Conservation (phyloP, 352 stramenopile species). For the Globisporangium uncinulatum region DNA sequence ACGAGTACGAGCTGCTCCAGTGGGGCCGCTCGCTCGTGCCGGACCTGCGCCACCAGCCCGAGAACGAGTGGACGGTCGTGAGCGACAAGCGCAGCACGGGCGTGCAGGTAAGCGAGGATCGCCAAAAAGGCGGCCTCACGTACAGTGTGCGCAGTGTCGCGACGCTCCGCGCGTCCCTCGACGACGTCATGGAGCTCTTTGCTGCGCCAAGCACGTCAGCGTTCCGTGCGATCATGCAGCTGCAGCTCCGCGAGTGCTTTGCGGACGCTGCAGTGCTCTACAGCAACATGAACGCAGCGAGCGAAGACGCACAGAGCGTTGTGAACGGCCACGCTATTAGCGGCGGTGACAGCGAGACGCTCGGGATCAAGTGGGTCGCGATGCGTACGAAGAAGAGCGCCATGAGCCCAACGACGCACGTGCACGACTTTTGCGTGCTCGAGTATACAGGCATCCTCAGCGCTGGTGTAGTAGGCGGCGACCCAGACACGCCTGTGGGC, state of each 20-base stretch:
- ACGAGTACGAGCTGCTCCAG: constrained; percentile 66
- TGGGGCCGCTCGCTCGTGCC: constrained; percentile 71
- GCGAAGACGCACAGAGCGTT: too few relatives aligned
- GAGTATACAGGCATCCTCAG: constrained; percentile 71
- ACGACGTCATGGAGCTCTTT: constrained; percentile 82
- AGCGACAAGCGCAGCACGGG: constrained; percentile 52
- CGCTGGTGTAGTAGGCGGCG: constrained; percentile 43
- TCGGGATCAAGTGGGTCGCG: constrained; percentile 79
- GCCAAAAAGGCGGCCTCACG: constrained; percentile 73
- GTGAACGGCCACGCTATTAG: background rate
- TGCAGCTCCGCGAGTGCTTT: constrained; percentile 70
- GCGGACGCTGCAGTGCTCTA: constrained; percentile 67
- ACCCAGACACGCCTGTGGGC: constrained; percentile 33
- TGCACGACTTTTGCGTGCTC: constrained; percentile 67
- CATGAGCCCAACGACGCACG: constrained; percentile 32
- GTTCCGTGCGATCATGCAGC: constrained; percentile 67
- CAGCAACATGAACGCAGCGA: constrained; percentile 54
- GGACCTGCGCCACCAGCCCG: constrained; percentile 59
- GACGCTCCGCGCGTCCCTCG: constrained; percentile 49
- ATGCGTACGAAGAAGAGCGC: constrained; percentile 62
- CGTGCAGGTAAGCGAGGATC: constrained; percentile 66
- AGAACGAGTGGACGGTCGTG: constrained; percentile 74
- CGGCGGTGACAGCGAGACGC: constrained; percentile 66
- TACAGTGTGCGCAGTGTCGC: constrained; percentile 69
- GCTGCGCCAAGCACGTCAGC: constrained; percentile 43